Evolutionary conservation across 257 asterid species (phyloP).

Genomic region (Solanum habrochaites): DNA sequence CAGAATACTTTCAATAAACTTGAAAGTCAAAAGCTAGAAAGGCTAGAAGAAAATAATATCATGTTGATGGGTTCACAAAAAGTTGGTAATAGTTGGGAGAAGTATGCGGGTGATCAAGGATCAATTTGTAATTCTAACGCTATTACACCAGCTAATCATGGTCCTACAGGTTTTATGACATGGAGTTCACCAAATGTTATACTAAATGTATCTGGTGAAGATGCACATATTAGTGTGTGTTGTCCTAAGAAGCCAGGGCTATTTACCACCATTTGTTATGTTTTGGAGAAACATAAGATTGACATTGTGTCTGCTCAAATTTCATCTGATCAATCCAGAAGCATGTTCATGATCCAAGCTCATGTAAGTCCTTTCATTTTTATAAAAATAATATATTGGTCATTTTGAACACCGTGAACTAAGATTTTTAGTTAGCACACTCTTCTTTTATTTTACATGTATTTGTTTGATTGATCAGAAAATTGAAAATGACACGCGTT

Average conservation of each 20-base stretch:
- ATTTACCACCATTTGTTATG: slow-evolving; percentile 5
- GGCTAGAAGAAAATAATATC: background rate
- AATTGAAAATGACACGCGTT: background rate
- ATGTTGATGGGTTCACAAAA: background rate
- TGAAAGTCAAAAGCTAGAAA: slow-evolving; percentile 35
- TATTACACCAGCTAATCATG: background rate
- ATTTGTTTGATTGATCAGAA: background rate
- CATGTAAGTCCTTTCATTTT: background rate
- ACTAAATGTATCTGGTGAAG: slow-evolving; percentile 12
- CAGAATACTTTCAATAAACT: slow-evolving; percentile 26
- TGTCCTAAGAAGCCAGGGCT: slow-evolving; percentile 15
- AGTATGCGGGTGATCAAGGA: slow-evolving; percentile 41
- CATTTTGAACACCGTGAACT: background rate
- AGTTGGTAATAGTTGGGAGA: slow-evolving; percentile 21
- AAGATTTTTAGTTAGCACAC: background rate
- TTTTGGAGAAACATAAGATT: slow-evolving; percentile 28
- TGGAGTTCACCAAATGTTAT: slow-evolving; percentile 23
- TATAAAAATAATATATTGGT: too few species aligned
- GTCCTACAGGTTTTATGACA: slow-evolving; percentile 9
- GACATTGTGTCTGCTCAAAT: slow-evolving; percentile 24
- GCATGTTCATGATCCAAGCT: slow-evolving; percentile 23
- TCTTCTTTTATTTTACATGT: background rate
- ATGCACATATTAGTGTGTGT: slow-evolving; percentile 22
- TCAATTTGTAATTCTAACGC: background rate
- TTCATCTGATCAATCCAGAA: slow-evolving; percentile 12